Conservation (phyloP, 305 asterid genomes). For the Lippia alba region DNA sequence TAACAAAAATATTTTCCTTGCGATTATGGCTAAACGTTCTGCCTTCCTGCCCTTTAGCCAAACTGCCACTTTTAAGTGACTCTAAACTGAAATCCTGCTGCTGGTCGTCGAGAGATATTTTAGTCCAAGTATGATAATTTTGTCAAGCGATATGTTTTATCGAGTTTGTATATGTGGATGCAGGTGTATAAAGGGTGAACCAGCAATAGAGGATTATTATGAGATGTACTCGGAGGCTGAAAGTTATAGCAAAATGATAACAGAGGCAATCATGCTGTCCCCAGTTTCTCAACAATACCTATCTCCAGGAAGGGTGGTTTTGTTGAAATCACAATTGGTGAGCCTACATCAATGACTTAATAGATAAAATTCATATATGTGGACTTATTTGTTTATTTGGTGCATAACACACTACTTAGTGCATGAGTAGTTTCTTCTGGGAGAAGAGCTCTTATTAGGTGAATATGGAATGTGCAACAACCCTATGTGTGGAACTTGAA, state of each 20-base stretch:
- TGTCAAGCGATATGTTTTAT: conserved; percentile 23
- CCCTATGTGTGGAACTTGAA: conserved; percentile 7
- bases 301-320: conserved; percentile 84
- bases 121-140: conserved; percentile 13
- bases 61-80: conserved; percentile 23
- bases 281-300: conserved; percentile 67
- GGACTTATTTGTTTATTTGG: too few relatives aligned
- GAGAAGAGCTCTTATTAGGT: conserved; percentile 5
- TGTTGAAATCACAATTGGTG: conserved; percentile 82
- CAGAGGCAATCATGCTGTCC: conserved; percentile 84
- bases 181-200: conserved; percentile 98
- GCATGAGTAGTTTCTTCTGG: conserved; percentile 10
- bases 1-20: conserved; percentile 1
- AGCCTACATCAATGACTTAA: conserved; percentile 40
- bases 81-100: conserved; percentile 20
- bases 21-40: neutral
- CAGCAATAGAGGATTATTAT: conserved; percentile 92
- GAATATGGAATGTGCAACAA: conserved; percentile 26
- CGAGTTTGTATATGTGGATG: conserved; percentile 38
- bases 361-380: too few relatives aligned
- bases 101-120: conserved; percentile 25
- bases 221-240: conserved; percentile 82
- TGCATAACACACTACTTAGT: neutral
- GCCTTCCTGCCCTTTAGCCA: conserved; percentile 10
- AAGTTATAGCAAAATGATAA: conserved; percentile 48